Percentiles rank a stretch among this genome's conserved stretches.
These are phyloP conservation scores for Leccinum cinnamomeum DNA, from an alignment of 1,284 basidiomycete genomes.

Conservation along the genomic window DNA sequence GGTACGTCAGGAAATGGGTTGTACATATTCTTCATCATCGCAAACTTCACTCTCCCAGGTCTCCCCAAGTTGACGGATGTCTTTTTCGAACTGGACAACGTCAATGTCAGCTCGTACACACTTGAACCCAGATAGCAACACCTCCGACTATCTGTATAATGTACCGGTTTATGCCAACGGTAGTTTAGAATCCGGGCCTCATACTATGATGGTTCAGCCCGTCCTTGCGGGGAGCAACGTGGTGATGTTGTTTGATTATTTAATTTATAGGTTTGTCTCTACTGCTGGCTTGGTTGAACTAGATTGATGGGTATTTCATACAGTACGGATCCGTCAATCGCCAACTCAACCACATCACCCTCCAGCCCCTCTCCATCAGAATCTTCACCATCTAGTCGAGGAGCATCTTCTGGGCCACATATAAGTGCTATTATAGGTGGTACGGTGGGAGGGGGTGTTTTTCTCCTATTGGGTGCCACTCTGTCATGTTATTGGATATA, in stretches of 20 bases:
- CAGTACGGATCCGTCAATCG: background rate
- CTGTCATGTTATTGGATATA: background rate
- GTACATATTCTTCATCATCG: background rate
- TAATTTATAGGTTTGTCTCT: background rate
- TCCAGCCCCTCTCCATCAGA: background rate
- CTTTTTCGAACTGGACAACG: background rate
- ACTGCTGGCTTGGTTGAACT: background rate
- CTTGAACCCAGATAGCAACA: background rate
- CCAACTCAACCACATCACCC: background rate
- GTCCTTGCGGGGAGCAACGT: background rate
- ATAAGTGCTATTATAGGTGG: background rate
- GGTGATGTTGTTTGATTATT: background rate
- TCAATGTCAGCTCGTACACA: background rate
- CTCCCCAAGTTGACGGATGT: background rate
- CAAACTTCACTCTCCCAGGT: background rate
- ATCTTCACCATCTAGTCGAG: background rate
- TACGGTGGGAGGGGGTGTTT: background rate
- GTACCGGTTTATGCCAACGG: background rate
- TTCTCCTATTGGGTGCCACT: background rate
- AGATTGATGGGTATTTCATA: background rate
- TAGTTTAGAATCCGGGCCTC: background rate
- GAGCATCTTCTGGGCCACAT: background rate
- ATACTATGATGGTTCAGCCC: background rate
- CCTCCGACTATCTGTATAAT: background rate
- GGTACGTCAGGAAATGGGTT: background rate